Conservation (phyloP, 371 early-diverging fungal genomes). For the Mucor velutinosus region DNA sequence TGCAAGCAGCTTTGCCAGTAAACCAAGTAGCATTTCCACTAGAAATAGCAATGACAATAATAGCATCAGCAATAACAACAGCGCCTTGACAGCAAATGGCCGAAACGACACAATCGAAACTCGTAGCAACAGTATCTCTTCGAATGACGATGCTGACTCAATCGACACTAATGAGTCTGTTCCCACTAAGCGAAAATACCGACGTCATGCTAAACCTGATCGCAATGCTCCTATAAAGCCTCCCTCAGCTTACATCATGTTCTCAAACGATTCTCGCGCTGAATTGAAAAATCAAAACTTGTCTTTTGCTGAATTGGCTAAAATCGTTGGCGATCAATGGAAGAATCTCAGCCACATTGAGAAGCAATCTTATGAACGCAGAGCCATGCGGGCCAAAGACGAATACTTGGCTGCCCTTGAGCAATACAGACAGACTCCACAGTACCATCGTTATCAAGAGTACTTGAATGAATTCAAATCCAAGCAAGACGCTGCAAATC, state of each 20-base stretch:
- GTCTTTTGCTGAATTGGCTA: constrained; percentile 48
- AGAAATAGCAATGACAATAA: constrained; percentile 16
- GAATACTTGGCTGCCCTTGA: constrained; percentile 38
- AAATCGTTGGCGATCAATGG: constrained; percentile 55
- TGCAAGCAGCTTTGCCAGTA: not conserved
- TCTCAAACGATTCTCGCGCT: constrained; percentile 45
- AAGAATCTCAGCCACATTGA: constrained; percentile 37
- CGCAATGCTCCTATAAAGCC: constrained; percentile 53
- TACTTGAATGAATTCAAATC: constrained; percentile 46
- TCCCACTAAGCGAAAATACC: constrained; percentile 44
- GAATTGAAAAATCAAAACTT: constrained; percentile 39
- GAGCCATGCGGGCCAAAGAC: constrained; percentile 41
- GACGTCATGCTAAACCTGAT: constrained; percentile 54
- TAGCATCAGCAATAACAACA: not conserved
- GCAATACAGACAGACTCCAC: constrained; percentile 32
- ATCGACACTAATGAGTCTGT: constrained; percentile 15
- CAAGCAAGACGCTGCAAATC: constrained; percentile 41
- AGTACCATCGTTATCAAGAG: constrained; percentile 42
- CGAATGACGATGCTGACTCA: constrained; percentile 34
- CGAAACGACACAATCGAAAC: not conserved
- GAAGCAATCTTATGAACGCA: constrained; percentile 42
- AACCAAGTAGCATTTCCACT: not conserved
- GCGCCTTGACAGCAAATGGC: not conserved
- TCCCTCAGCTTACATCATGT: constrained; percentile 57
- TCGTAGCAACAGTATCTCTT: constrained; percentile 18